Conservation (phyloP, 1,139 yeast species). For the Saccharomycopsis hybrid region DNA sequence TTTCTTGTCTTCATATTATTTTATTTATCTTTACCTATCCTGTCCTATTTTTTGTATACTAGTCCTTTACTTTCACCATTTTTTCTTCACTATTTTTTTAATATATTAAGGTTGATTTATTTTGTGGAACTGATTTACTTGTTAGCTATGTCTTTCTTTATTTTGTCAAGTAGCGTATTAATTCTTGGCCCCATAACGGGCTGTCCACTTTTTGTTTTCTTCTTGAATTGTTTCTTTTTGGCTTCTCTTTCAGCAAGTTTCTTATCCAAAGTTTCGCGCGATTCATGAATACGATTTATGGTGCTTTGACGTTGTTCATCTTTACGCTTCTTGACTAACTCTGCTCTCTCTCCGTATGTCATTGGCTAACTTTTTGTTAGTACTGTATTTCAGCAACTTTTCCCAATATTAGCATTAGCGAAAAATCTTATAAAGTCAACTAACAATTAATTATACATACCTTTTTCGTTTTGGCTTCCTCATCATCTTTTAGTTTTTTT, state of each 20-base stretch:
- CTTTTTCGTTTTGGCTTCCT: constrained; percentile 22
- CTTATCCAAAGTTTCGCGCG: constrained; percentile 27
- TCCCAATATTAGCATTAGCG: constrained; percentile 5
- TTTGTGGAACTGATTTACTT: too few species aligned
- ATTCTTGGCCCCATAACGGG: constrained; percentile 91
- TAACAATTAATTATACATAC: neutral
- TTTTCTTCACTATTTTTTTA: too few species aligned
- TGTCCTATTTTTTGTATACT: too few species aligned
- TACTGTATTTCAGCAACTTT: constrained; percentile 15
- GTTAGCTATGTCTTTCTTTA: constrained; percentile 33
- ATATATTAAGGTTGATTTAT: too few species aligned
- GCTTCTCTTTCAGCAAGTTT: constrained; percentile 35
- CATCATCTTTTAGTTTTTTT: constrained; percentile 15
- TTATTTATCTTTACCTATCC: too few species aligned
- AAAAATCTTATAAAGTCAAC: neutral
- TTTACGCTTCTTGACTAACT: constrained; percentile 40
- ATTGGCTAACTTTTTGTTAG: constrained; percentile 25
- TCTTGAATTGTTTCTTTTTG: constrained; percentile 45
- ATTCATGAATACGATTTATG: constrained; percentile 27
- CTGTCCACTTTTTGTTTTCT: constrained; percentile 71
- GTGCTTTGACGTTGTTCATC: constrained; percentile 32
- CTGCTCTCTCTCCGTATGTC: constrained; percentile 42
- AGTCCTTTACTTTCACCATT: too few species aligned
- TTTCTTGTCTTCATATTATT: too few species aligned
- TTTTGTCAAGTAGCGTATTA: constrained; percentile 69